These are phyloP conservation scores for Magnusiomyces fungicola DNA, from an alignment of 1,139 yeast species.

Conservation along the genomic window DNA sequence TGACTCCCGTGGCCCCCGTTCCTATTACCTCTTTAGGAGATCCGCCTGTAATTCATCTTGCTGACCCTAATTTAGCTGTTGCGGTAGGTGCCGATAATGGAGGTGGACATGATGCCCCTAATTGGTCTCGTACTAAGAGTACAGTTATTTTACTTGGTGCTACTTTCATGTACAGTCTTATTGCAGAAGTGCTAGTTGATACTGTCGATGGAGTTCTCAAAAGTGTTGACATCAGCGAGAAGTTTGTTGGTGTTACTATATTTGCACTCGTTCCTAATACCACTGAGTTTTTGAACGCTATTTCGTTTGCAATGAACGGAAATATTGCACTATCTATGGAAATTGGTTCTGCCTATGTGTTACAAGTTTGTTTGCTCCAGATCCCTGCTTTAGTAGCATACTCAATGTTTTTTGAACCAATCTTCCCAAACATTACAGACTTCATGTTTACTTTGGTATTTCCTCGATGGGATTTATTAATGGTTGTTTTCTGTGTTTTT, in stretches of 20 bases:
- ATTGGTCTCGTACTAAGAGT: constrained; percentile 87
- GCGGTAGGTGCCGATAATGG: constrained; percentile 22
- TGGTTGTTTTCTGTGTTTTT: constrained; percentile 77
- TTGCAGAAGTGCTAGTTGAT: constrained; percentile 91
- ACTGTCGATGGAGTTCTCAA: constrained; percentile 85
- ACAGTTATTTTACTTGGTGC: constrained; percentile 79
- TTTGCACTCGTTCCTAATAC: constrained; percentile 96
- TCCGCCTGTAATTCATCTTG: background rate
- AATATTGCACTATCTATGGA: constrained; percentile 91
- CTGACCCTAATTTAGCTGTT: constrained; percentile 4
- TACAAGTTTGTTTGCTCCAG: constrained; percentile 92
- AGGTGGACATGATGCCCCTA: constrained; percentile 94
- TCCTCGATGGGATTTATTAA: constrained; percentile 93
- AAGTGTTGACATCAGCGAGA: constrained; percentile 73
- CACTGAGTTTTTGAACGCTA: constrained; percentile 93
- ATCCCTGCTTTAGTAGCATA: constrained; percentile 84
- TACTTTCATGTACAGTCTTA: constrained; percentile 79
- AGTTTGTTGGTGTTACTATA: constrained; percentile 84
- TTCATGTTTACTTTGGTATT: constrained; percentile 75
- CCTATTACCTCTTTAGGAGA: background rate
- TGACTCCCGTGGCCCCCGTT: background rate
- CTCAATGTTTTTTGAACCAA: constrained; percentile 45
- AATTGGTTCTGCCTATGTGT: constrained; percentile 94
- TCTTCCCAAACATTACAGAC: constrained; percentile 30
- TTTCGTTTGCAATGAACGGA: constrained; percentile 92